Percentiles rank a stretch among this genome's conserved stretches.
Evolutionary conservation across 495 filamentous ascomycete species (phyloP).

Genomic region (Aspergillus nanangensis): DNA sequence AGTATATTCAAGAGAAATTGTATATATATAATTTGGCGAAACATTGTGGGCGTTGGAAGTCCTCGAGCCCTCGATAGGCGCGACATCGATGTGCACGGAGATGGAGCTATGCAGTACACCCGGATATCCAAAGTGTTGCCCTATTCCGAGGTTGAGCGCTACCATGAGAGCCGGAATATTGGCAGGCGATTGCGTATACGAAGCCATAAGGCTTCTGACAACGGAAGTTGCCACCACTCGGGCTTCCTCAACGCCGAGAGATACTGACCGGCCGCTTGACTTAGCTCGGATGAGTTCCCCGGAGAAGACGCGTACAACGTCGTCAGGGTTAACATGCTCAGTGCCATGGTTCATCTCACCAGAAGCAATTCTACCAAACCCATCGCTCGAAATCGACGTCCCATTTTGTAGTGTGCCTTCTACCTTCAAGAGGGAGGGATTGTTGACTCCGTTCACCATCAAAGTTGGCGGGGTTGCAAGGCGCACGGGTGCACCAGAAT

Average conservation of each 20-base stretch:
- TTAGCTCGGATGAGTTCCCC: slow-evolving; percentile 27
- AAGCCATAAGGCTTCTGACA: slow-evolving; percentile 24
- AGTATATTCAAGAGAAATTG: slow-evolving; percentile 28
- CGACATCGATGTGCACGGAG: slow-evolving; percentile 18
- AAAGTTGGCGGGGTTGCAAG: slow-evolving; percentile 73
- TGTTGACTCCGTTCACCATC: slow-evolving; percentile 61
- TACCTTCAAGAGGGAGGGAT: slow-evolving; percentile 21
- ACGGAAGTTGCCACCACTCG: slow-evolving; percentile 27
- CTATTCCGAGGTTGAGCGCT: slow-evolving; percentile 36
- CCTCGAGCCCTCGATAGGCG: not conserved
- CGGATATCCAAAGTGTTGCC: slow-evolving; percentile 31
- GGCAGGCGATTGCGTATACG: slow-evolving; percentile 26
- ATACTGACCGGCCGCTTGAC: slow-evolving; percentile 21
- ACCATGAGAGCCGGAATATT: slow-evolving; percentile 18
- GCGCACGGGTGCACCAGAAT: slow-evolving; percentile 67
- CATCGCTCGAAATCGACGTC: slow-evolving; percentile 12
- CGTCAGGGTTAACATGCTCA: slow-evolving; percentile 25
- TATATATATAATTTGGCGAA: slow-evolving; percentile 16
- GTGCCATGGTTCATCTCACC: slow-evolving; percentile 11
- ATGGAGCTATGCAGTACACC: slow-evolving; percentile 19
- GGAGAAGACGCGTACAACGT: slow-evolving; percentile 32
- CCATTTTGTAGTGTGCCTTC: slow-evolving; percentile 21
- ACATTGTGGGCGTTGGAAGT: not conserved
- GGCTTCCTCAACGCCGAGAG: slow-evolving; percentile 30
- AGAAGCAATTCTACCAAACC: not conserved